Evolutionary conservation across 495 filamentous ascomycete species (phyloP).

Genomic region (Aspergillus ellipticus): DNA sequence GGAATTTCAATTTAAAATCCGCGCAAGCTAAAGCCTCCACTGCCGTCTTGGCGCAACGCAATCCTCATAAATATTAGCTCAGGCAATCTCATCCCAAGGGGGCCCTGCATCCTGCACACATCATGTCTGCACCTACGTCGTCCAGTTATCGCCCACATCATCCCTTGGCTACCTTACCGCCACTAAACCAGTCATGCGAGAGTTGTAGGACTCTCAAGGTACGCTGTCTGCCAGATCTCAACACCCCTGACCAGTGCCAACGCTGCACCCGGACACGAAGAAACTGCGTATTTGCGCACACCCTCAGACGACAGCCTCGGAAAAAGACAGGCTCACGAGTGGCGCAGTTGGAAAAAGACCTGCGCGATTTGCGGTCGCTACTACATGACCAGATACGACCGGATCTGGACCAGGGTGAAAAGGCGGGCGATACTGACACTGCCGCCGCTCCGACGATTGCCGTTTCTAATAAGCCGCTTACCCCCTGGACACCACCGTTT

Average conservation of each 20-base stretch:
- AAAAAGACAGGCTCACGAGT: conserved; percentile 1
- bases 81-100: not conserved
- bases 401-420: not conserved
- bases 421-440: not conserved
- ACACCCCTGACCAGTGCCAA: not conserved
- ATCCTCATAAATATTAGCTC: not conserved
- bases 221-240: not conserved
- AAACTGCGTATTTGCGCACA: not conserved
- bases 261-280: not conserved
- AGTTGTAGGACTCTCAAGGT: not conserved
- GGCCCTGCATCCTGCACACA: not conserved
- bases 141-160: not conserved
- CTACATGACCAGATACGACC: not conserved
- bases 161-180: not conserved
- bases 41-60: not conserved
- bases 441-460: not conserved
- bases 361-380: not conserved
- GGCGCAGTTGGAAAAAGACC: not conserved
- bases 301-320: not conserved
- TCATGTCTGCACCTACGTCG: not conserved
- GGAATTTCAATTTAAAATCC: not conserved
- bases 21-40: not conserved
- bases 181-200: not conserved
- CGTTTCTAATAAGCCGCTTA: not conserved
- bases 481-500: not conserved